Conservation (phyloP, 495 filamentous ascomycete genomes). For the Talaromyces ruber region DNA sequence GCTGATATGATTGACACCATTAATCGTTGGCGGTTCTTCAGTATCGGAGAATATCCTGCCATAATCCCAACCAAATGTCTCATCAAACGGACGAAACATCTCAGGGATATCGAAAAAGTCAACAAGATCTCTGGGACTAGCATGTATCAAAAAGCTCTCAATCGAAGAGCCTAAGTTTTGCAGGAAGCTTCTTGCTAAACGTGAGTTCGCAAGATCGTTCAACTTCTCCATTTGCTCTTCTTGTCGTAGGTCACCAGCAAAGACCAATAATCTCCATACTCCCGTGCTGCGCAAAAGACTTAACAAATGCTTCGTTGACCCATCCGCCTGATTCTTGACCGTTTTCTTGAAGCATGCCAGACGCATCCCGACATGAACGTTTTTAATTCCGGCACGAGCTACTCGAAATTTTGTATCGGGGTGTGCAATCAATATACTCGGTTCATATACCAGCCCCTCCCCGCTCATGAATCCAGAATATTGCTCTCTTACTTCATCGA, state of each 20-base stretch:
- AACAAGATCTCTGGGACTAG: constrained; percentile 6
- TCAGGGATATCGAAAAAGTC: constrained; percentile 15
- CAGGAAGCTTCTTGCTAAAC: neutral
- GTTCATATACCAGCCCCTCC: constrained; percentile 12
- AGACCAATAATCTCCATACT: constrained; percentile 52
- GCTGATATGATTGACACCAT: constrained; percentile 13
- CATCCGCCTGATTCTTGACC: neutral
- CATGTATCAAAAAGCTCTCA: constrained; percentile 13
- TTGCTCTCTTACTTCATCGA: constrained; percentile 9
- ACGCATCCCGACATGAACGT: neutral
- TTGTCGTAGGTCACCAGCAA: constrained; percentile 41
- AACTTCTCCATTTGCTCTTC: neutral
- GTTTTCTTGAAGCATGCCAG: neutral
- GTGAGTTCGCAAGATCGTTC: constrained; percentile 5
- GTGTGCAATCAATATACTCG: constrained; percentile 10
- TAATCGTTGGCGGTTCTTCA: constrained; percentile 4
- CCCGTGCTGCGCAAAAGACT: constrained; percentile 22
- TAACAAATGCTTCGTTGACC: neutral
- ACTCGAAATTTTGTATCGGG: constrained; percentile 1
- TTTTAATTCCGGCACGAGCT: neutral
- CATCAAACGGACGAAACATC: constrained; percentile 22
- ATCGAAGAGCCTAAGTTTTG: neutral
- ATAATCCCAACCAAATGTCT: constrained; percentile 19
- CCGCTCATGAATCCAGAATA: constrained; percentile 15
- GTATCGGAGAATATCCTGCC: constrained; percentile 16